Base-by-base conservation (phyloP, 495 filamentous ascomycete species). In the Xylaria sp. region DNA sequence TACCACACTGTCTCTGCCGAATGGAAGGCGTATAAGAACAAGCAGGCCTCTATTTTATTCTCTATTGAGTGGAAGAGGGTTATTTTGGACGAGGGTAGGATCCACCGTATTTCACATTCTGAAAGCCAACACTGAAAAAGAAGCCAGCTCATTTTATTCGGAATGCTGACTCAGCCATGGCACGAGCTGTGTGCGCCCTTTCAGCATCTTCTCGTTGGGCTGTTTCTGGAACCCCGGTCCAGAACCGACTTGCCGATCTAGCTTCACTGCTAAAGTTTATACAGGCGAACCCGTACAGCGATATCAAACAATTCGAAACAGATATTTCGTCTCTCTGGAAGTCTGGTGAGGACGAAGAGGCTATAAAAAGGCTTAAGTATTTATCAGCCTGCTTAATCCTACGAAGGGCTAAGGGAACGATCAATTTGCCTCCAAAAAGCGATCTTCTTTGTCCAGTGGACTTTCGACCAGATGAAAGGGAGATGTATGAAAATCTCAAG, bases 221-320 rank as follows among this genome's bases (percentile, higher is more conserved):
- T 24, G 35, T 61, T 24, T 19, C 58, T 41, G 58, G 58, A 5
- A 61, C 58, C 3, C 58, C 58, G 58, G 14, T 61, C 14, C 58
- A 61, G 12, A 61, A 61, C 14, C 58, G 58, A 1, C 58, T 61
- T 40, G 3, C 21, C 9, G 50, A 55, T 29, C 21, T 29, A 55
- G 2, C 50, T 2, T 26, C 21, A 21, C 50, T 55, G 0, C 50
- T 55, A 1, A 55, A 55, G 21, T 55, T 55, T 12, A 55, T 55
- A 5, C n/a, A 9, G n/a, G 21, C 50, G 3, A 26, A 7, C 4
- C 50, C 50, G 50, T 55, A 55, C 24, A 29, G 3, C 4, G 50
- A 55, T 9, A 7, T 29, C 0, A 55, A 29, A 29, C n/a, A 55
- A 29, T 55, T 55, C 29, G 50, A 55, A 24, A 21, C 50, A 24